Evolutionary conservation across 352 stramenopile species (phyloP).

Genomic region (Globisporangium heterothallicum): DNA sequence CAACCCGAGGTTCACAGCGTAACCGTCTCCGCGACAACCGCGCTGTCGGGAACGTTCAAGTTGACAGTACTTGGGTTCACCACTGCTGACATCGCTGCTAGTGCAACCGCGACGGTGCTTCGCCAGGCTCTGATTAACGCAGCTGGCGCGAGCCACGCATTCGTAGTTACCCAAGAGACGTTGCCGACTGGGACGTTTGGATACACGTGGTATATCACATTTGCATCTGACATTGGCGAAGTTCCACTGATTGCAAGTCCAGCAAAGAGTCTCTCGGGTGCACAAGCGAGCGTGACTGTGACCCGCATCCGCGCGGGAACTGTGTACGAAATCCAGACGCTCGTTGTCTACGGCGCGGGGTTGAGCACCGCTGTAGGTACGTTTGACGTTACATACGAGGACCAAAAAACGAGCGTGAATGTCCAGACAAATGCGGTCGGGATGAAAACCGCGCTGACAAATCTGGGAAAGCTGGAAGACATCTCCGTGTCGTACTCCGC

Average conservation of each 20-base stretch:
- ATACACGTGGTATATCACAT: conserved; percentile 19
- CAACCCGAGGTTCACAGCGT: conserved; percentile 23
- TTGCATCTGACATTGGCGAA: conserved; percentile 8
- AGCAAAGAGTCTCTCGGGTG: conserved; percentile 5
- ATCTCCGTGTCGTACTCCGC: conserved; percentile 9
- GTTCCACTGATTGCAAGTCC: conserved; percentile 9
- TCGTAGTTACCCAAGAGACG: conserved; percentile 8
- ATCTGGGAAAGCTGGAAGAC: background rate
- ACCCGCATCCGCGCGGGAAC: conserved; percentile 14
- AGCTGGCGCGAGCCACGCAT: conserved; percentile 8
- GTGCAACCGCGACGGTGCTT: conserved; percentile 7
- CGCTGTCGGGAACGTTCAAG: conserved; percentile 19
- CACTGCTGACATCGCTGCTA: conserved; percentile 10
- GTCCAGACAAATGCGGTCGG: conserved; percentile 10
- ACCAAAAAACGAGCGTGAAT: conserved; percentile 2
- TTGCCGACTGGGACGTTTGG: background rate
- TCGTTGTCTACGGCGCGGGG: conserved; percentile 12
- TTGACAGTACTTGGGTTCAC: conserved; percentile 20
- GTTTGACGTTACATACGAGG: conserved; percentile 8
- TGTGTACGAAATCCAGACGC: conserved; percentile 16
- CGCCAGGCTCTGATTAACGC: conserved; percentile 11
- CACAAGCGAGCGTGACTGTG: background rate
- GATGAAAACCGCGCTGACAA: conserved; percentile 11
- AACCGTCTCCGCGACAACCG: conserved; percentile 9
- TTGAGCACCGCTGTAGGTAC: conserved; percentile 3